Evolutionary conservation across 78 protist genomes (phyloP).

Genomic region (Polysphondylium violaceum): DNA sequence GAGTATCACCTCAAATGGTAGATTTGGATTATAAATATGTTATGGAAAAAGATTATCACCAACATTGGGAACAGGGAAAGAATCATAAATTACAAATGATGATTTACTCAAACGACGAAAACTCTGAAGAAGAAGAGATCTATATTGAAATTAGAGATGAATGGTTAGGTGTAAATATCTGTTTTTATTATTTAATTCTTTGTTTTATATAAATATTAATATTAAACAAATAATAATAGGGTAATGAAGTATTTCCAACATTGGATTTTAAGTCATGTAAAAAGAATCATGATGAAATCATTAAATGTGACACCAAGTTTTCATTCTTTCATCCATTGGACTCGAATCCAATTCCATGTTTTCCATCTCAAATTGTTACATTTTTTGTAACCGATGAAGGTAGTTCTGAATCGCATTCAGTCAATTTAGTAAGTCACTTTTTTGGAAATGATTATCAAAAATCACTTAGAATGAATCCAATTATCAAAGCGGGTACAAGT

Average conservation of each 20-base stretch:
- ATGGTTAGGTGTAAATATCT: slow-evolving; percentile 27
- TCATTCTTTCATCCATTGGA: slow-evolving; percentile 72
- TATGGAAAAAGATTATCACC: background rate
- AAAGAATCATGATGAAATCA: background rate
- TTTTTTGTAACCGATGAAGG: slow-evolving; percentile 63
- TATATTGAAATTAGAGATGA: slow-evolving; percentile 70
- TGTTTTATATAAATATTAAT: background rate
- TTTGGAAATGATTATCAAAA: slow-evolving; percentile 52
- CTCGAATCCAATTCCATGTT: slow-evolving; percentile 52
- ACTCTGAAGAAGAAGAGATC: slow-evolving; percentile 34
- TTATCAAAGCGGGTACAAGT: slow-evolving; percentile 4
- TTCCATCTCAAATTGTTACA: slow-evolving; percentile 62
- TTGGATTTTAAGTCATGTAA: slow-evolving; percentile 40
- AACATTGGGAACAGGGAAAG: slow-evolving; percentile 24
- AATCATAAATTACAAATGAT: slow-evolving; percentile 60
- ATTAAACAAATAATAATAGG: slow-evolving; percentile 7
- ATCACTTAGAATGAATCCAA: slow-evolving; percentile 66
- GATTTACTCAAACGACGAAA: slow-evolving; percentile 34
- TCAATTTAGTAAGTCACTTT: slow-evolving; percentile 40
- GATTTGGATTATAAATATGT: slow-evolving; percentile 71
- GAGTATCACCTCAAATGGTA: slow-evolving; percentile 53
- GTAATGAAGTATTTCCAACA: slow-evolving; percentile 61
- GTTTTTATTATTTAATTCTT: background rate
- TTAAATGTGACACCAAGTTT: background rate
- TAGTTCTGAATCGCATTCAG: slow-evolving; percentile 41